These are phyloP conservation scores for Plantago coronopus DNA, from an alignment of 305 asterid genomes.

Conservation along the genomic window DNA sequence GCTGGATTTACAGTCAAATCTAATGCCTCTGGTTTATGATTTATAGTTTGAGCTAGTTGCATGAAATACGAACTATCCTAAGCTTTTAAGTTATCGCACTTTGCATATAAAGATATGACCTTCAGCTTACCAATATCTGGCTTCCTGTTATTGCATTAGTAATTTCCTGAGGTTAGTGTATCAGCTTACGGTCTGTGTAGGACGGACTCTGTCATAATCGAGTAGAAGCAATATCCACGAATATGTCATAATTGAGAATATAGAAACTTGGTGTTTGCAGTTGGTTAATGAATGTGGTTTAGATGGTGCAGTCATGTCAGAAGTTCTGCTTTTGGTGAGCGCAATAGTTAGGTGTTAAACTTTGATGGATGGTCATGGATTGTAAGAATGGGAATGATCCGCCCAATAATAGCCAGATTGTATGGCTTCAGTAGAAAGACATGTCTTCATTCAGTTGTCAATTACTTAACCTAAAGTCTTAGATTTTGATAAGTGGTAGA, in stretches of 20 bases:
- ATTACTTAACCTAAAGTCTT: slow-evolving; percentile 1
- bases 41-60: neutral
- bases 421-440: slow-evolving; percentile 10
- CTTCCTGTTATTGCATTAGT: neutral
- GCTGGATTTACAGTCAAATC: slow-evolving; percentile 1
- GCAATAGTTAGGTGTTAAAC: slow-evolving; percentile 1
- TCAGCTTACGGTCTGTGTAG: neutral
- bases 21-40: neutral
- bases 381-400: neutral
- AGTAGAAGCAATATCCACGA: neutral
- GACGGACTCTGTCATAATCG: neutral
- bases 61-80: too few species aligned
- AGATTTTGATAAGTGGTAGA: slow-evolving; percentile 6
- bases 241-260: neutral
- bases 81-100: neutral
- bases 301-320: neutral
- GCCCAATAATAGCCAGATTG: neutral
- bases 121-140: neutral
- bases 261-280: neutral
- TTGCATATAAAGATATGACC: neutral
- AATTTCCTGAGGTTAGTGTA: neutral
- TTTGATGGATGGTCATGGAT: slow-evolving; percentile 14
- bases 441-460: neutral
- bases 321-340: neutral
- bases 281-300: neutral